These are phyloP conservation scores for Auricularia auricula-judae DNA, from an alignment of 768 basidiomycete genomes.

Conservation along the genomic window DNA sequence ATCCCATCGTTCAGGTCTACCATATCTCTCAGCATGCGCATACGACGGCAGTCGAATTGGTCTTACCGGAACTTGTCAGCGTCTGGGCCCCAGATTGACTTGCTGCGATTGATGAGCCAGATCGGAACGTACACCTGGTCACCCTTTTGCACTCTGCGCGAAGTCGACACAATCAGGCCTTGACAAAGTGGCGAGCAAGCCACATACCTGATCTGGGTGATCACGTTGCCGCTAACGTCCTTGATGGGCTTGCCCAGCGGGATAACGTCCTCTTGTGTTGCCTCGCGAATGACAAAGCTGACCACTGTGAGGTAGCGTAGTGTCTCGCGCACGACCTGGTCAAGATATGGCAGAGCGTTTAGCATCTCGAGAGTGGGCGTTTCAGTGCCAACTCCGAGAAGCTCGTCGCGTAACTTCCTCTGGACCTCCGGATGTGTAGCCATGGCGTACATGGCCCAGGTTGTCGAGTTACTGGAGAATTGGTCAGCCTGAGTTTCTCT, in stretches of 20 bases:
- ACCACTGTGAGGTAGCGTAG: slow-evolving; percentile 44
- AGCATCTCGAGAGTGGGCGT: slow-evolving; percentile 5
- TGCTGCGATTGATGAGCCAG: slow-evolving; percentile 17
- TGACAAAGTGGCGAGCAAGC: too few relatives aligned
- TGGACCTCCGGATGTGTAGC: slow-evolving; percentile 19
- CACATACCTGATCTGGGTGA: slow-evolving; percentile 23
- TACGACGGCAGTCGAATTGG: background rate
- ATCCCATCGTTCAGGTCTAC: too few relatives aligned
- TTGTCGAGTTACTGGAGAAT: background rate
- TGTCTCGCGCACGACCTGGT: slow-evolving; percentile 26
- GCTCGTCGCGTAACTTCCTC: slow-evolving; percentile 19
- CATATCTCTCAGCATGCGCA: background rate
- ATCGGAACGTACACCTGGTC: slow-evolving; percentile 19
- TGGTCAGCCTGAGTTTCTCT: too few relatives aligned
- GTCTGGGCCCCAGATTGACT: slow-evolving; percentile 23
- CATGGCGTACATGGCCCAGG: slow-evolving; percentile 20
- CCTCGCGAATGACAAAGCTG: slow-evolving; percentile 41
- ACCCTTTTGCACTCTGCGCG: too few relatives aligned
- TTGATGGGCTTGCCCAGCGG: slow-evolving; percentile 45
- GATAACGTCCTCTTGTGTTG: slow-evolving; percentile 42
- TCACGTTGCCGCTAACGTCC: slow-evolving; percentile 31
- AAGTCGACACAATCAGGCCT: too few relatives aligned
- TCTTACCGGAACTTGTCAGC: slow-evolving; percentile 19
- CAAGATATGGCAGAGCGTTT: slow-evolving; percentile 17
- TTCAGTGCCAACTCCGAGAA: background rate